Evolutionary conservation across 176 grass and related monocot species (phyloP).

Genomic region (Zoysia japonica): DNA sequence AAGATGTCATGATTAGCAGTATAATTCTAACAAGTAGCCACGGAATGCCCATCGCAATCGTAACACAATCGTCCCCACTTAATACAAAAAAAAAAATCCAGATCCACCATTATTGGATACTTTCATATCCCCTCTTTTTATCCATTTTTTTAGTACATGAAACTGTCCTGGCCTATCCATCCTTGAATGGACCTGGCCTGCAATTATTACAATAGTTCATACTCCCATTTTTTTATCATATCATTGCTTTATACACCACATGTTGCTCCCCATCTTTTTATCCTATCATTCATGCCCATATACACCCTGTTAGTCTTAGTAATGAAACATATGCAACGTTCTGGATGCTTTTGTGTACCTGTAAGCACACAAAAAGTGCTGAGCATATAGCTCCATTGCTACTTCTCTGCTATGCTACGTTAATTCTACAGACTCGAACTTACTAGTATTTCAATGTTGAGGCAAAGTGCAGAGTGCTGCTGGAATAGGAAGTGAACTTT

Average conservation of each 20-base stretch:
- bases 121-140: not conserved
- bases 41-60: not conserved
- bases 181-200: no score
- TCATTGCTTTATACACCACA: no score
- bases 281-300: no score
- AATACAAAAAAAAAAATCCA: not conserved
- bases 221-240: no score
- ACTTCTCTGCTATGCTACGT: not conserved
- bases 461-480: not conserved
- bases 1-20: not conserved
- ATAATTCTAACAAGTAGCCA: not conserved
- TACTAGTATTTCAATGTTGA: no score
- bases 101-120: not conserved
- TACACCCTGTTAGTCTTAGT: not conserved
- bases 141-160: no score
- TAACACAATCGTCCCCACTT: not conserved
- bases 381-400: not conserved
- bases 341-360: not conserved
- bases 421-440: not conserved
- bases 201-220: no score
- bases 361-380: not conserved
- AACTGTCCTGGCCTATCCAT: no score
- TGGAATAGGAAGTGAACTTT: not conserved
- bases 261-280: no score
- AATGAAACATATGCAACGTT: not conserved